Percentiles rank a stretch among this genome's conserved stretches.
Evolutionary conservation across 345 rosid genomes (phyloP).

Genomic region (Microcos paniculata): DNA sequence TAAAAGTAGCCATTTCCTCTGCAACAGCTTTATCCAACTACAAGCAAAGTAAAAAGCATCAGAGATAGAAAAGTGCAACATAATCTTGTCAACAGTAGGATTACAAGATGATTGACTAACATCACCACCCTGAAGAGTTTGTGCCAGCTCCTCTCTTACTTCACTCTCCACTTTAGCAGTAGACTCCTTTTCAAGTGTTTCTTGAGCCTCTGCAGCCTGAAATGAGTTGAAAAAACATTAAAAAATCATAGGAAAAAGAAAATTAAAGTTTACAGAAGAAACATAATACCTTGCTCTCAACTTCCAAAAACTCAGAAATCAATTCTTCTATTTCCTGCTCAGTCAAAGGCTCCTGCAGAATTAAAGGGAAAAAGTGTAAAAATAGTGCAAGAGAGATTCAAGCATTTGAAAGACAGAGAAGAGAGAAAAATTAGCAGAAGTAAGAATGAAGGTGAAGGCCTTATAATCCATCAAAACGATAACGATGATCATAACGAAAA

Average conservation of each 20-base stretch:
- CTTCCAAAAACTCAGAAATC: constrained; percentile 69
- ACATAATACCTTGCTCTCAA: constrained; percentile 89
- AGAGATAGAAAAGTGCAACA: constrained; percentile 14
- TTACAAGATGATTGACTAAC: constrained; percentile 45
- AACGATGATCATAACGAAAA: not conserved
- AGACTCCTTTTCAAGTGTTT: constrained; percentile 93
- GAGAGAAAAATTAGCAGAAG: not conserved
- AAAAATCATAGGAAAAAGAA: constrained; percentile 14
- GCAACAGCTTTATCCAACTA: constrained; percentile 80
- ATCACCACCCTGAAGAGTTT: constrained; percentile 65
- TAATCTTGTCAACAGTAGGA: not conserved
- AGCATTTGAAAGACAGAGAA: not conserved
- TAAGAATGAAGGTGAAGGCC: not conserved
- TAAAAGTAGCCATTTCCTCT: constrained; percentile 73
- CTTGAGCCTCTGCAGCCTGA: constrained; percentile 99
- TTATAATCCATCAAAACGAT: not conserved
- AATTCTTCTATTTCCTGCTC: constrained; percentile 90
- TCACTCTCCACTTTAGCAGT: constrained; percentile 78
- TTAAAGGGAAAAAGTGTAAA: constrained; percentile 10
- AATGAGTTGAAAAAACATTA: constrained; percentile 37
- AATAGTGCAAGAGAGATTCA: constrained; percentile 11
- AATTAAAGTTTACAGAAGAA: constrained; percentile 18
- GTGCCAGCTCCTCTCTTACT: constrained; percentile 87
- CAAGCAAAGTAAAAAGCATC: constrained; percentile 16
- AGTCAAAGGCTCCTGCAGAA: constrained; percentile 70